These are phyloP conservation scores for Amborella trichopoda DNA, from an alignment of 164 flowering plant genomes.

Conservation along the genomic window DNA sequence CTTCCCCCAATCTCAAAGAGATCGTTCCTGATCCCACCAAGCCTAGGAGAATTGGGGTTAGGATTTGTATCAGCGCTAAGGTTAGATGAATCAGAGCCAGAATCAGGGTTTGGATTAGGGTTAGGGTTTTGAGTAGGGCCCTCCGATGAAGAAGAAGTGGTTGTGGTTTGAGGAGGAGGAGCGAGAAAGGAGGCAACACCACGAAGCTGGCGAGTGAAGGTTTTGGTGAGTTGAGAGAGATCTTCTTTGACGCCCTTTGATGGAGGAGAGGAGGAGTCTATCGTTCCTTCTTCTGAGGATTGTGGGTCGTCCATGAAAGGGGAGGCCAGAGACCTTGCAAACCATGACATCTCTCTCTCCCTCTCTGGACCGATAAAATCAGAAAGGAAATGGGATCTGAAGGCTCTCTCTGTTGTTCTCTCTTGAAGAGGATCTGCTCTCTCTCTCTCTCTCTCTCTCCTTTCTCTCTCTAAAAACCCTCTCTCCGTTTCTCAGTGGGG, in stretches of 20 bases:
- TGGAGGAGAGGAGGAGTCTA: background rate
- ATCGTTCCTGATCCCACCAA: constrained; percentile 21
- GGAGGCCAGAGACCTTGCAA: constrained; percentile 20
- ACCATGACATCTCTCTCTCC: constrained; percentile 20
- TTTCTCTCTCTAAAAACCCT: background rate
- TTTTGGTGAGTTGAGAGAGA: constrained; percentile 29
- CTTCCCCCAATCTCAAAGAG: constrained; percentile 32
- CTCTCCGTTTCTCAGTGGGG: background rate
- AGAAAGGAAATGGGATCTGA: too few relatives aligned
- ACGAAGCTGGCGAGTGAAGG: constrained; percentile 40
- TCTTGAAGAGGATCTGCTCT: too few relatives aligned
- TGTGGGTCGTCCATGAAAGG: constrained; percentile 23
- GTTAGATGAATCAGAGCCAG: constrained; percentile 7
- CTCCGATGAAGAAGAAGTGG: constrained; percentile 9
- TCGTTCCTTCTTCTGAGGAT: constrained; percentile 1
- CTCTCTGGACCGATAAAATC: too few relatives aligned
- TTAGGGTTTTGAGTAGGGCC: too few relatives aligned
- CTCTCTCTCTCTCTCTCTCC: too few relatives aligned
- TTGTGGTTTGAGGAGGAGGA: constrained; percentile 27
- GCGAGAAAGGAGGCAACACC: constrained; percentile 57
- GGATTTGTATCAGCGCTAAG: constrained; percentile 2
- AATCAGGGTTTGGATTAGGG: constrained; percentile 1
- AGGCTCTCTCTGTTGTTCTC: too few relatives aligned
- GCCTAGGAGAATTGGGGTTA: constrained; percentile 12
- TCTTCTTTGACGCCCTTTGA: constrained; percentile 30